Evolutionary conservation across 129 eudicot genomes (phyloP), one percentile per base, ranked within the genome.

Genomic region (Ambrosia trifida): DNA sequence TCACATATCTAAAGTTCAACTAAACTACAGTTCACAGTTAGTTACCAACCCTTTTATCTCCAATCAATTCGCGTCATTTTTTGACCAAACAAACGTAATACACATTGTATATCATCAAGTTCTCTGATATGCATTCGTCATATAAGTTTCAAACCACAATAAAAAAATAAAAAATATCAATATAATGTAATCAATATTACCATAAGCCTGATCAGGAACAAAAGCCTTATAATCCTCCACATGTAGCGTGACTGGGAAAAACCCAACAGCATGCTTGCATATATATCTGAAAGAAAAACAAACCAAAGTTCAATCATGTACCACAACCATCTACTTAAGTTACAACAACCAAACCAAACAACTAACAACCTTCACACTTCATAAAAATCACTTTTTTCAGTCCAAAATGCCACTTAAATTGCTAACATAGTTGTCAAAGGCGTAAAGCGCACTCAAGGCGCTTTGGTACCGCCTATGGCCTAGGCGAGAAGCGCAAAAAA

Each of bases 191-290:
- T 69, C 66, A 52, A n/a, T n/a, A 13, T 49, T 82, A 90, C 97
- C 99, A 79, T 94, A 94, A 46, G 99, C 91, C 75, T 85, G 86
- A 80, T 85, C 84, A 38, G 97, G 96, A 76, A 84, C 83, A 76
- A 94, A 94, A 74, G 96, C 96, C 72, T 87, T 84, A 53, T 83
- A 82, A 76, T 94, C 97, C 81, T 94, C 99, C 19, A 94, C 93
- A 73, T 84, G 67, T 35, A 94, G 73, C 50, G 79, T 80, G 63
- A 90, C 83, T 9, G 99, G 99, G 68, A 95, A 95, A 84, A 87
- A 90, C 40, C 96, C 96, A 20, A 82, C 79, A 30, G 88, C 94
- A 79, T 95, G 89, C 84, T 90, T 88, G 72, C 99, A 95, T 68
- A 95, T 86, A 79, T 81, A 90, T 82, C 99, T 95, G 93, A 60